phyloP scores from a whole-genome alignment of 495 filamentous ascomycete species.

The Penicillium subrubescens region DNA sequence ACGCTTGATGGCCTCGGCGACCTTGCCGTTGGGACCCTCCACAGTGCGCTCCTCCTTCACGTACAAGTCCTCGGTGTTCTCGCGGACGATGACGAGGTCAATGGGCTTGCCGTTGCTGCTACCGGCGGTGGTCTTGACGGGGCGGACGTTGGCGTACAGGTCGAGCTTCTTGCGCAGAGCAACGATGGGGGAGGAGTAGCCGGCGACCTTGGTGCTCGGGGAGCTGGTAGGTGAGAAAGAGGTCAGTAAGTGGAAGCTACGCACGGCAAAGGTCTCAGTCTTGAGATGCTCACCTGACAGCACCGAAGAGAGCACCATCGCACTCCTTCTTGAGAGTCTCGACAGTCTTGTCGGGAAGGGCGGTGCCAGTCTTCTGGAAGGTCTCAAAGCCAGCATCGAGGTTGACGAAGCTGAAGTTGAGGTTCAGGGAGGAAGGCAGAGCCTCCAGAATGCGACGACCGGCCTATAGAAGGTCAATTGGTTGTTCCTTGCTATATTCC shows the following conservation, averaged over 20 bases:
- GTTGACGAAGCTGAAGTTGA: constrained; percentile 92
- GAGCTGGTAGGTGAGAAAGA: constrained; percentile 50
- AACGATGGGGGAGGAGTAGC: constrained; percentile 97
- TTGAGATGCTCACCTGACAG: constrained; percentile 62
- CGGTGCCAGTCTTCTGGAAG: constrained; percentile 84
- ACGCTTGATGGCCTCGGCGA: constrained; percentile 96
- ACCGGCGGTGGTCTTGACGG: constrained; percentile 78
- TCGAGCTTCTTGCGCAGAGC: constrained; percentile 92
- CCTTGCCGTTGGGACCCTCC: constrained; percentile 70
- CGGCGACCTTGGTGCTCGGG: constrained; percentile 81
- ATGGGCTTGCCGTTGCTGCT: constrained; percentile 62
- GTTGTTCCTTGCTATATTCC: constrained; percentile 10
- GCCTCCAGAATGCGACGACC: constrained; percentile 89
- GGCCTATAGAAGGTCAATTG: constrained; percentile 51
- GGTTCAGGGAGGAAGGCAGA: constrained; percentile 74
- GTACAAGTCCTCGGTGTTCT: constrained; percentile 99
- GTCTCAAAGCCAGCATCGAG: constrained; percentile 91
- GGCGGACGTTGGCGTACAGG: constrained; percentile 96
- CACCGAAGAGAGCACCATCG: constrained; percentile 94
- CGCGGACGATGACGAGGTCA: constrained; percentile 96
- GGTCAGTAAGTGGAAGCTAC: constrained; percentile 3
- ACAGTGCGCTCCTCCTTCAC: constrained; percentile 93
- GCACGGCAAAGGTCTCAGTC: neutral
- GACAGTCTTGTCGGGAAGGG: constrained; percentile 88
- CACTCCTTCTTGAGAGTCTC: constrained; percentile 83